These are phyloP conservation scores for Pestalotiopsis sp. DNA, from an alignment of 2,329 filamentous ascomycete species.

Conservation along the genomic window DNA sequence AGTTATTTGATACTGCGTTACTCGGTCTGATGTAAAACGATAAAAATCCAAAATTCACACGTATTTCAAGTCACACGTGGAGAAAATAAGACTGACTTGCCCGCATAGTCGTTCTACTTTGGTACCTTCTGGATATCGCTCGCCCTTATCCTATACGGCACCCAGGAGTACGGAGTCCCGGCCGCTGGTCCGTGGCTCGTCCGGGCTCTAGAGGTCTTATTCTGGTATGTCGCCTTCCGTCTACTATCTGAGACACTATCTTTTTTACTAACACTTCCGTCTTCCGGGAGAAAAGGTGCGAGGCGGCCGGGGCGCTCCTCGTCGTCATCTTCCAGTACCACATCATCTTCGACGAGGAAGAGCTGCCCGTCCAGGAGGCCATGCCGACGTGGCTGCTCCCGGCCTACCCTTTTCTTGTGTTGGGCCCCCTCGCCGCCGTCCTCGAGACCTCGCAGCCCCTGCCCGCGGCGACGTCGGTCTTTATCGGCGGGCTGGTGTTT, in stretches of 20 bases:
- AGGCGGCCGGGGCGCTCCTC: conserved; percentile 31
- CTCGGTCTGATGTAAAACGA: too few species aligned
- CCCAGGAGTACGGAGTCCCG: conserved; percentile 59
- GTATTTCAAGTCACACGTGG: neutral
- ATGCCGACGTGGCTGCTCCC: conserved; percentile 56
- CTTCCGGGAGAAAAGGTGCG: too few species aligned
- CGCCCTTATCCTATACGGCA: conserved; percentile 64
- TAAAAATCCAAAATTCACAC: neutral
- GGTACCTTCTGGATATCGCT: conserved; percentile 62
- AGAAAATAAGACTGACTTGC: neutral
- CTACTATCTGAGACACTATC: neutral
- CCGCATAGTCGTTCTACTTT: conserved; percentile 56
- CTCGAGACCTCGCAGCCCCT: conserved; percentile 46
- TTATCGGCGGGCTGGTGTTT: conserved; percentile 50
- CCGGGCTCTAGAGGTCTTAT: conserved; percentile 44
- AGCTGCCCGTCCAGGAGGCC: conserved; percentile 48
- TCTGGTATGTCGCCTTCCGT: conserved; percentile 43
- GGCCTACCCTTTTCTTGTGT: conserved; percentile 54
- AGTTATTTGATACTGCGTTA: too few species aligned
- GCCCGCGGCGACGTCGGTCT: conserved; percentile 44
- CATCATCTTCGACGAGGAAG: conserved; percentile 24
- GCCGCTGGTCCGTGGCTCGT: conserved; percentile 42
- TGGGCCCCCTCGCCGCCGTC: conserved; percentile 50
- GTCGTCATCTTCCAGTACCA: conserved; percentile 18
- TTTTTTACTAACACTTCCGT: neutral